Conservation (phyloP, 2,329 filamentous ascomycete species). For the Aspergillus transmontanensis region DNA sequence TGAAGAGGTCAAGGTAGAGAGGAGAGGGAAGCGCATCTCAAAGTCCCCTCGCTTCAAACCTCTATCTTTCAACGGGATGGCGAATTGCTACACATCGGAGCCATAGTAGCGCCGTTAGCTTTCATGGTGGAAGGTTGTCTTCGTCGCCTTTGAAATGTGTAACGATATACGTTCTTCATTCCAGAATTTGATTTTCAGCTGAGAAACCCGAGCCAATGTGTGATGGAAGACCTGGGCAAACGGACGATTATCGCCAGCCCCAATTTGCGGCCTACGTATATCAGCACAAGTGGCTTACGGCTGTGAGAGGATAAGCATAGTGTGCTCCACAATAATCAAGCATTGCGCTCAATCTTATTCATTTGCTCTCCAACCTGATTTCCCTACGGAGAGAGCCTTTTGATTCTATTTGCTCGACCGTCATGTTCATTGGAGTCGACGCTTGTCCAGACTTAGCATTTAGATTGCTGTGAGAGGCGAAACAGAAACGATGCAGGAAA, state of each 20-base stretch:
- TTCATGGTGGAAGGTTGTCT: background rate
- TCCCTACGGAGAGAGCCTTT: background rate
- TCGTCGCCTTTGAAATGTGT: background rate
- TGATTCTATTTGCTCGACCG: background rate
- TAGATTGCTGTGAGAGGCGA: background rate
- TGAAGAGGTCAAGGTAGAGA: background rate
- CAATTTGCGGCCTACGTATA: background rate
- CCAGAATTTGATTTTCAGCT: background rate
- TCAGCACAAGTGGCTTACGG: background rate
- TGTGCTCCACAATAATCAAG: background rate
- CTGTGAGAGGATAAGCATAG: background rate
- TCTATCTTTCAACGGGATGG: too few relatives aligned
- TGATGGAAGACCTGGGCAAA: background rate
- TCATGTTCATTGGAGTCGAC: background rate
- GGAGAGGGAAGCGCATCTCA: background rate
- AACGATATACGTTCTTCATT: background rate
- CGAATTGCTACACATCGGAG: background rate
- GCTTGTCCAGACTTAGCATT: background rate
- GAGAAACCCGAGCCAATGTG: background rate
- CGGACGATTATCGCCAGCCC: too few relatives aligned
- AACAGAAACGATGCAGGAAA: background rate
- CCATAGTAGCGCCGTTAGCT: background rate
- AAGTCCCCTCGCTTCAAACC: background rate
- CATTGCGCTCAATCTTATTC: too few relatives aligned
- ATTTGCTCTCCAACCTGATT: background rate